Conservation (phyloP, 805 yeast genomes). For the Ogataea zsoltii region DNA sequence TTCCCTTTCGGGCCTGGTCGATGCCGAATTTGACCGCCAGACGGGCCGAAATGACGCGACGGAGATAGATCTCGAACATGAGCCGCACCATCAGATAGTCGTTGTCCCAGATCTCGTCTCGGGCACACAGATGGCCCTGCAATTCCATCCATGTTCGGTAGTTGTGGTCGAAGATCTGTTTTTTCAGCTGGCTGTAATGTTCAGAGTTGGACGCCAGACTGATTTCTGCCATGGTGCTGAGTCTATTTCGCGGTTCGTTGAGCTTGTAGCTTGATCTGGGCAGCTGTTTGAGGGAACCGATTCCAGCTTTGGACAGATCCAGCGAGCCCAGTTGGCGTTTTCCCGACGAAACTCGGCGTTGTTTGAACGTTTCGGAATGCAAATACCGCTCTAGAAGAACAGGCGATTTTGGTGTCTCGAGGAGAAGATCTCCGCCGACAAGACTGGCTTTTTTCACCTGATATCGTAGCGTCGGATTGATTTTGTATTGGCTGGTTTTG, state of each 20-base stretch:
- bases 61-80: slow-evolving; percentile 33
- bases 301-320: slow-evolving; percentile 13
- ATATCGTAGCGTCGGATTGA: slow-evolving; percentile 25
- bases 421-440: slow-evolving; percentile 8
- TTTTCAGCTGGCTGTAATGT: slow-evolving; percentile 21
- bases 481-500: slow-evolving; percentile 13
- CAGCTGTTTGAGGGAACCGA: slow-evolving; percentile 11
- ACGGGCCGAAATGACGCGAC: slow-evolving; percentile 34
- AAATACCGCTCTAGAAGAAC: slow-evolving; percentile 16
- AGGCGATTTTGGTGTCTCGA: slow-evolving; percentile 17
- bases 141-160: slow-evolving; percentile 20
- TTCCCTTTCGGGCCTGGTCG: slow-evolving; percentile 23
- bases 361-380: background rate
- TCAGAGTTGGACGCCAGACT: slow-evolving; percentile 32
- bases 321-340: too few species aligned
- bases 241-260: slow-evolving; percentile 15
- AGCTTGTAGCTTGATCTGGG: slow-evolving; percentile 8
- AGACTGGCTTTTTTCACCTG: slow-evolving; percentile 18
- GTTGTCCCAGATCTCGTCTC: slow-evolving; percentile 24
- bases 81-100: slow-evolving; percentile 27
- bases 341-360: too few species aligned
- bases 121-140: slow-evolving; percentile 12
- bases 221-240: slow-evolving; percentile 27
- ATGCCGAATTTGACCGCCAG: slow-evolving; percentile 29
- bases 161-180: slow-evolving; percentile 16